A percentile compares a stretch with the other conserved stretches of the same genome.
Evolutionary conservation across 108 stramenopile species (phyloP).

Genomic region (Chaetoceros tenuissimus): DNA sequence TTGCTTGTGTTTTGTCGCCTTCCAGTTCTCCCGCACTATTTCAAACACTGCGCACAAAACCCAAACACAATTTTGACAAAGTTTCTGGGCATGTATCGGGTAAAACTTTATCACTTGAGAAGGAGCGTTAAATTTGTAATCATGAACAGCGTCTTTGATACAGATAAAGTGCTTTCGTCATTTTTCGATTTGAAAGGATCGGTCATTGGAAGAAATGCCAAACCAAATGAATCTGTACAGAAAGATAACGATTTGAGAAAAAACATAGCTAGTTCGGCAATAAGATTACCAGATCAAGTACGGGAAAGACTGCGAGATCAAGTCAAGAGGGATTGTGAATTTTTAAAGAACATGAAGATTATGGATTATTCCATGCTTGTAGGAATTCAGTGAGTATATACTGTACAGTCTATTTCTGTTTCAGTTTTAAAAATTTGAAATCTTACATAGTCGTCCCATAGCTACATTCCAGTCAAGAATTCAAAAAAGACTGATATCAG

Average conservation of each 20-base stretch:
- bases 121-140: constrained; percentile 90
- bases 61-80: constrained; percentile 90
- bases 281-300: constrained; percentile 40
- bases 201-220: constrained; percentile 63
- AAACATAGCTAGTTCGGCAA: constrained; percentile 43
- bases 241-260: constrained; percentile 85
- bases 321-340: constrained; percentile 63
- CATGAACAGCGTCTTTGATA: constrained; percentile 90
- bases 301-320: constrained; percentile 59
- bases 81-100: constrained; percentile 97
- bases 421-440: too few relatives aligned
- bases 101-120: constrained; percentile 89
- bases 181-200: constrained; percentile 95
- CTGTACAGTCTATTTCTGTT: too few relatives aligned
- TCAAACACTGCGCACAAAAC: constrained; percentile 83
- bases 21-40: constrained; percentile 90
- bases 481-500: constrained; percentile 6
- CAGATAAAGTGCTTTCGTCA: constrained; percentile 68
- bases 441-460: too few relatives aligned
- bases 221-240: constrained; percentile 75
- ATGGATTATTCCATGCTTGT: constrained; percentile 96
- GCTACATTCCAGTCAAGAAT: constrained; percentile 50
- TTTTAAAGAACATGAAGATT: constrained; percentile 75
- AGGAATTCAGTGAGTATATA: constrained; percentile 87
- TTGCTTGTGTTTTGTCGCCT: constrained; percentile 1